Evolutionary conservation across 2,329 filamentous ascomycete species (phyloP).

Genomic region (Fusarium luffae): DNA sequence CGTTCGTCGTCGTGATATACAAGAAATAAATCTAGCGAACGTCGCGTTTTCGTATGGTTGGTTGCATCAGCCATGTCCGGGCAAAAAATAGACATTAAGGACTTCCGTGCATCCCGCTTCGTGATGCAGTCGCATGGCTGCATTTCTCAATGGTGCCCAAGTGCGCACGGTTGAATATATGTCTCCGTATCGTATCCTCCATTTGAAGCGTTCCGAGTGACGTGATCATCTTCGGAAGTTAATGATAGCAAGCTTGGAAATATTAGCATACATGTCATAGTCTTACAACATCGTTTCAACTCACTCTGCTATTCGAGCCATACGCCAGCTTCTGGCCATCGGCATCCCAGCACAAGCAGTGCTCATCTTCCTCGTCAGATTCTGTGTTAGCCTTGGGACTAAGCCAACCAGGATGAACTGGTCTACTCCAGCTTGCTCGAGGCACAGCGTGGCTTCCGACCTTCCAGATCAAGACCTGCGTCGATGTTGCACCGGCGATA

Average conservation of each 20-base stretch:
- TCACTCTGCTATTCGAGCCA: slow-evolving; percentile 70
- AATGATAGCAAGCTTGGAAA: slow-evolving; percentile 60
- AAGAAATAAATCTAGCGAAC: slow-evolving; percentile 34
- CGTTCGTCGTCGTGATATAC: slow-evolving; percentile 43
- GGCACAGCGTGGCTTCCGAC: slow-evolving; percentile 68
- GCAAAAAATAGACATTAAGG: slow-evolving; percentile 35
- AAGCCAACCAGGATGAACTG: slow-evolving; percentile 66
- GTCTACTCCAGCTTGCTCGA: slow-evolving; percentile 68
- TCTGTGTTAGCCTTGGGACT: slow-evolving; percentile 66
- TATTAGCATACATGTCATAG: slow-evolving; percentile 19
- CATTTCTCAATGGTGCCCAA: slow-evolving; percentile 5
- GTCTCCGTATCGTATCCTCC: slow-evolving; percentile 1
- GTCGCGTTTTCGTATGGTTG: slow-evolving; percentile 5
- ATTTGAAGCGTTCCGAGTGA: background rate
- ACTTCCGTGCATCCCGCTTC: slow-evolving; percentile 11
- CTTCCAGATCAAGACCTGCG: slow-evolving; percentile 72
- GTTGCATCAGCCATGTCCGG: slow-evolving; percentile 16
- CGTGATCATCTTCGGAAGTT: slow-evolving; percentile 57
- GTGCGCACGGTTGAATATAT: background rate
- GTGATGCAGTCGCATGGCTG: slow-evolving; percentile 10
- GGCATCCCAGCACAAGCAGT: slow-evolving; percentile 71
- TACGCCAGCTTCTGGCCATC: slow-evolving; percentile 72
- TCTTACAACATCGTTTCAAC: slow-evolving; percentile 46
- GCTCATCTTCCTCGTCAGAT: slow-evolving; percentile 68
- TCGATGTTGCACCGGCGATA: slow-evolving; percentile 69